Conservation (phyloP, 345 rosid genomes). For the Melaleuca alternifolia region DNA sequence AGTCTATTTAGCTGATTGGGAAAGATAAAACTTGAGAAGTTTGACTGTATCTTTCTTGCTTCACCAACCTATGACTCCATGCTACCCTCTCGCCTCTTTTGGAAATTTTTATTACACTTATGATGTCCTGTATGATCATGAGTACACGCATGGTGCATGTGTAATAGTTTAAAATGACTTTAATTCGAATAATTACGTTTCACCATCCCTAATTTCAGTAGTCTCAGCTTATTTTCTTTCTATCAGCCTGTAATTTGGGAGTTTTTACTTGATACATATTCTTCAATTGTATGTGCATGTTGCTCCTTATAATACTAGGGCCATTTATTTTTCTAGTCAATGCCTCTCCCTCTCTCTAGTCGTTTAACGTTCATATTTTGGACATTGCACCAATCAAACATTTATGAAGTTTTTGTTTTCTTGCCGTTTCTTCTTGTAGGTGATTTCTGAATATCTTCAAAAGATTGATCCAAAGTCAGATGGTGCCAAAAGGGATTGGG, state of each 20-base stretch:
- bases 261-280: not conserved
- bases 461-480: conserved; percentile 97
- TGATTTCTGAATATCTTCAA: conserved; percentile 94
- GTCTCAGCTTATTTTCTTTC: not conserved
- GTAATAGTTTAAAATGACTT: not conserved
- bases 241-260: not conserved
- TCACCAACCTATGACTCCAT: not conserved
- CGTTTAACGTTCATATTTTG: not conserved
- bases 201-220: not conserved
- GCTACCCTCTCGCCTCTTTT: not conserved
- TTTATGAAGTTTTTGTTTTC: not conserved
- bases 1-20: not conserved
- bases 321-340: not conserved
- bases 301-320: not conserved
- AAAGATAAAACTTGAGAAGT: not conserved
- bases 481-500: conserved; percentile 99
- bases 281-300: not conserved
- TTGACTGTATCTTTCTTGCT: not conserved
- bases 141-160: not conserved
- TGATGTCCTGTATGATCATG: not conserved
- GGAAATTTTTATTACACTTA: not conserved
- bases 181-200: not conserved
- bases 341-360: not conserved
- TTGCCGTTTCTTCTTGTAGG: conserved; percentile 27
- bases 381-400: not conserved